These are phyloP conservation scores for Thielaviopsis euricoi DNA, from an alignment of 2,329 filamentous ascomycete species.

Conservation along the genomic window DNA sequence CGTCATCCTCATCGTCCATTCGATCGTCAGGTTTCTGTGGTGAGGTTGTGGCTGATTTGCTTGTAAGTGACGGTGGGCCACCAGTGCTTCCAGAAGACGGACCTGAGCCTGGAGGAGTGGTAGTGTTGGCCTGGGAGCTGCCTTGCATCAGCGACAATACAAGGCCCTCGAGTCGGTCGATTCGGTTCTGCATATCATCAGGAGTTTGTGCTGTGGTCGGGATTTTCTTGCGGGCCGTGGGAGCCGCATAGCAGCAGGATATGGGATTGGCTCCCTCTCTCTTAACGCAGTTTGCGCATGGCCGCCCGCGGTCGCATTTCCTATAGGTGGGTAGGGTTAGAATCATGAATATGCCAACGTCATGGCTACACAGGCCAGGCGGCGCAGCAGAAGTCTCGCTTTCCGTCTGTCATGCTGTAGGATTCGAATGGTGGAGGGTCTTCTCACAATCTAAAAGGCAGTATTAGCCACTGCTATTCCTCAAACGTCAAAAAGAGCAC, in stretches of 20 bases:
- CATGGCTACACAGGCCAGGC: neutral
- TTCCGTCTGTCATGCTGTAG: neutral
- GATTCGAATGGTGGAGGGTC: neutral
- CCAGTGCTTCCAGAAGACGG: neutral
- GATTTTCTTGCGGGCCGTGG: slow-evolving; percentile 54
- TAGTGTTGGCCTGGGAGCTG: slow-evolving; percentile 37
- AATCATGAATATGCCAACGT: neutral
- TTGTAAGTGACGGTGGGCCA: neutral
- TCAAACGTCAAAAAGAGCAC: slow-evolving; percentile 21
- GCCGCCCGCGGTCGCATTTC: slow-evolving; percentile 84
- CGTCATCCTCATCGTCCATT: slow-evolving; percentile 21
- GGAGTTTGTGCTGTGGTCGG: slow-evolving; percentile 46
- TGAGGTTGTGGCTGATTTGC: slow-evolving; percentile 1
- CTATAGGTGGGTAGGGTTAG: slow-evolving; percentile 23
- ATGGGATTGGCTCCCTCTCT: slow-evolving; percentile 66
- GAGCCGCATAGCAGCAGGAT: slow-evolving; percentile 73
- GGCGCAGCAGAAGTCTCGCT: too few relatives aligned
- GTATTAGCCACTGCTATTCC: slow-evolving; percentile 12
- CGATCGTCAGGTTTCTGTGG: slow-evolving; percentile 9
- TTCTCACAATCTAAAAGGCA: slow-evolving; percentile 11
- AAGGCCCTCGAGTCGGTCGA: slow-evolving; percentile 82
- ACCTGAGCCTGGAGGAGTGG: slow-evolving; percentile 16
- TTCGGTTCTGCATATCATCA: slow-evolving; percentile 97
- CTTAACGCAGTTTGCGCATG: slow-evolving; percentile 90
- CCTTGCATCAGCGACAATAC: slow-evolving; percentile 91